phyloP scores from a whole-genome alignment of 257 asterid species.

The Phtheirospermum japonicum region DNA sequence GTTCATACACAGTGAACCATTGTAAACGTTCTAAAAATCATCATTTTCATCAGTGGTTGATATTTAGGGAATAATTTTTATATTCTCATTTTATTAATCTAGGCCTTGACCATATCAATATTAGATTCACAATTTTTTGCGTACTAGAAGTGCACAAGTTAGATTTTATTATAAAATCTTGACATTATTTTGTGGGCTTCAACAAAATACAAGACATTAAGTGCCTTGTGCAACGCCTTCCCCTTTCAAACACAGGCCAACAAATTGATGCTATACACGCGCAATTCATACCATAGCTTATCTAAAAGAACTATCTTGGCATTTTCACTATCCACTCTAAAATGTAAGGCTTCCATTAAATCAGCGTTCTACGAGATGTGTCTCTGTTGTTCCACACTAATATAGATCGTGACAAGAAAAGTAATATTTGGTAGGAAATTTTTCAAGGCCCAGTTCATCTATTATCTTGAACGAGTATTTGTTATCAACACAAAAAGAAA shows the following conservation, averaged over 20 bases:
- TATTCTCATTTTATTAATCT: no score
- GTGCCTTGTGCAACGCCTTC: no score
- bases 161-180: no score
- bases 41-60: no score
- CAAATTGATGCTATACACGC: neutral
- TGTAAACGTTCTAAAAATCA: no score
- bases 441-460: neutral
- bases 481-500: neutral
- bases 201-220: no score
- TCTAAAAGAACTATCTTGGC: neutral
- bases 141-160: no score
- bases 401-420: neutral
- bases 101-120: no score
- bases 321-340: conserved; percentile 3
- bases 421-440: neutral
- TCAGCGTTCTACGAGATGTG: neutral
- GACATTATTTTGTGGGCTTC: no score
- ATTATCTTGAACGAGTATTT: neutral
- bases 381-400: neutral
- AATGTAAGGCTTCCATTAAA: neutral
- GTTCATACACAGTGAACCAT: no score
- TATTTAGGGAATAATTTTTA: no score
- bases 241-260: neutral
- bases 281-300: neutral
- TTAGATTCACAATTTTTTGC: no score